Evolutionary conservation across 768 basidiomycete species (phyloP).

Genomic region (Chiua virens): DNA sequence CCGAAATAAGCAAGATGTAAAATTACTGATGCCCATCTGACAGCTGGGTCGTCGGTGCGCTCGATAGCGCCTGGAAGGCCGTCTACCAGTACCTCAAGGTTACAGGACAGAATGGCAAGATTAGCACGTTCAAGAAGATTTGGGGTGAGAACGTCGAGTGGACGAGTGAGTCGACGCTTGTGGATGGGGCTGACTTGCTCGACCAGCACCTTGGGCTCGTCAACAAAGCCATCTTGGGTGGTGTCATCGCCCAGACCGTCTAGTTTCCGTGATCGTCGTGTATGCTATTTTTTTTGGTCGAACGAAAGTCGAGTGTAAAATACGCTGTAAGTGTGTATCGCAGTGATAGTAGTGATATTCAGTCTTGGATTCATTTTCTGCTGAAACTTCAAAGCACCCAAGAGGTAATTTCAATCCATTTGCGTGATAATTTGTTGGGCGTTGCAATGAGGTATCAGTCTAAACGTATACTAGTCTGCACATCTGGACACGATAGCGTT

Average conservation of each 20-base stretch:
- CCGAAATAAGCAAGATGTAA: no score
- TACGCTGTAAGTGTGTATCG: no score
- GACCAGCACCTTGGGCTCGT: slow-evolving; percentile 7
- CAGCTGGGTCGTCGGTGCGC: slow-evolving; percentile 41
- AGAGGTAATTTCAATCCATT: no score
- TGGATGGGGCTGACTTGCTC: slow-evolving; percentile 2
- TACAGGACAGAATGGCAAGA: slow-evolving; percentile 7
- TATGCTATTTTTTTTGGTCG: neutral
- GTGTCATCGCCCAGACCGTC: neutral
- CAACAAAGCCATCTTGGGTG: neutral
- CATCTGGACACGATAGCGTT: no score
- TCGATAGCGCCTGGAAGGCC: slow-evolving; percentile 38
- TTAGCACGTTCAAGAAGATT: slow-evolving; percentile 17
- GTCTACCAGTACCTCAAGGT: slow-evolving; percentile 28
- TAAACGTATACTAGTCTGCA: no score
- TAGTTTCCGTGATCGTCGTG: neutral
- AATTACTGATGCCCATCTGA: no score
- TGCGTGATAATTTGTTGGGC: no score
- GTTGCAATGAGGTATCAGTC: no score
- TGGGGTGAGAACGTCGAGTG: slow-evolving; percentile 37
- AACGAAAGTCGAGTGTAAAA: no score
- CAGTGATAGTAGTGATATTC: no score
- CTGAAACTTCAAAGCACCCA: no score
- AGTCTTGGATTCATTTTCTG: no score
- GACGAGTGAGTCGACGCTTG: slow-evolving; percentile 3